Conservation (phyloP, 2,329 filamentous ascomycete genomes). For the Aspergillus sp. region DNA sequence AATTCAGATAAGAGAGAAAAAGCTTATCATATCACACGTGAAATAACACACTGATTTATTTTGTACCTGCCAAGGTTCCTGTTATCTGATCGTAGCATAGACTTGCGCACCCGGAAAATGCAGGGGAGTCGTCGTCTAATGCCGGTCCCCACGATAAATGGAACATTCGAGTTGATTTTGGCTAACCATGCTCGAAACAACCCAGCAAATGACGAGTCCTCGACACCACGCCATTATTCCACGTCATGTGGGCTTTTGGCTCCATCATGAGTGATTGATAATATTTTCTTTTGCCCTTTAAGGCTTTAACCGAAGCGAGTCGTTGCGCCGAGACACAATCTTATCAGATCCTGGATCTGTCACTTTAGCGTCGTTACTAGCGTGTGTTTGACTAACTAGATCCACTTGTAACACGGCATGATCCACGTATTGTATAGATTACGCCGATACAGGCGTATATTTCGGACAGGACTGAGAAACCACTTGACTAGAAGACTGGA, state of each 20-base stretch:
- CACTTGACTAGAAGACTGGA: background rate
- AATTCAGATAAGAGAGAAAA: too few relatives aligned
- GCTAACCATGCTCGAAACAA: background rate
- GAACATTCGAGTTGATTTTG: background rate
- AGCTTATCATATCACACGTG: too few relatives aligned
- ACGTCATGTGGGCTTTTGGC: background rate
- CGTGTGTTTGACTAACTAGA: background rate
- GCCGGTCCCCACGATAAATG: background rate
- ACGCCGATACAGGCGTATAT: background rate
- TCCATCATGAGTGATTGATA: background rate
- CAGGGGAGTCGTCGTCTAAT: background rate
- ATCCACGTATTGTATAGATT: background rate
- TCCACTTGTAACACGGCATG: background rate
- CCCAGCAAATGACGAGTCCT: background rate
- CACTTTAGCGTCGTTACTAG: background rate
- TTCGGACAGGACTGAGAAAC: background rate
- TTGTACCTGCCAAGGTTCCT: too few relatives aligned
- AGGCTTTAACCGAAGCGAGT: background rate
- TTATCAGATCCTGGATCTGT: constrained; percentile 8
- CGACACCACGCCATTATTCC: background rate
- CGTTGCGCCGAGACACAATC: background rate
- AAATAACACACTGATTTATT: too few relatives aligned
- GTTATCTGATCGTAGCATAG: too few relatives aligned
- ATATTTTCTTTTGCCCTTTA: background rate
- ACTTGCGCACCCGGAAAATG: too few relatives aligned